Percentiles rank a stretch among this genome's conserved stretches.
Conservation (phyloP, 768 basidiomycete genomes). For the Boletus huronensis region DNA sequence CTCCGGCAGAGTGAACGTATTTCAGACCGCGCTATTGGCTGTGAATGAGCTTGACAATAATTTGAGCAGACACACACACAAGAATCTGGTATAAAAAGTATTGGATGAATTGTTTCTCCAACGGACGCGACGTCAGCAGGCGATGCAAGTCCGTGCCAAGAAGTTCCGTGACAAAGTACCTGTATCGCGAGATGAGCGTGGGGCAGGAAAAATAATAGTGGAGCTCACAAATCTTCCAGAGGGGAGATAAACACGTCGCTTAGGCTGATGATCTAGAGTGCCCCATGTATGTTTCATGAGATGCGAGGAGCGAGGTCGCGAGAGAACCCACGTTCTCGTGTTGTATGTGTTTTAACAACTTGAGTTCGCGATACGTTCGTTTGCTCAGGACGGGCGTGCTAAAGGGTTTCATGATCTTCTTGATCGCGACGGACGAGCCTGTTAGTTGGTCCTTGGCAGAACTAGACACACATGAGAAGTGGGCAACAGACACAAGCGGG, state of each 20-base stretch:
- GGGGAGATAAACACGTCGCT: constrained; percentile 99
- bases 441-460: constrained; percentile 96
- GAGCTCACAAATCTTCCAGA: constrained; percentile 88
- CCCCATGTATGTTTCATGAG: constrained; percentile 2
- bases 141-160: constrained; percentile 98
- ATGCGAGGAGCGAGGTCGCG: neutral
- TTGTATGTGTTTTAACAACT: constrained; percentile 96
- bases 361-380: constrained; percentile 96
- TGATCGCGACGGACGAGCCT: constrained; percentile 92
- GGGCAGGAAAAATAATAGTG: neutral
- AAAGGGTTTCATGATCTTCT: constrained; percentile 99
- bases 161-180: constrained; percentile 98
- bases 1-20: constrained; percentile 99
- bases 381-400: constrained; percentile 97
- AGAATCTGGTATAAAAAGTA: constrained; percentile 99
- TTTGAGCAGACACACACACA: constrained; percentile 42
- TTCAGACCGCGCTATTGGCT: constrained; percentile 82
- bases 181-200: constrained; percentile 32
- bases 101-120: constrained; percentile 99
- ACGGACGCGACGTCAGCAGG: constrained; percentile 89
- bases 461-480: constrained; percentile 39
- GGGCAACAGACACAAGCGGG: neutral
- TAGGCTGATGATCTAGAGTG: constrained; percentile 87
- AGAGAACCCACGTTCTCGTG: constrained; percentile 82
- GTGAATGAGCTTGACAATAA: constrained; percentile 6